Base-by-base conservation (phyloP, 2,329 filamentous ascomycete species). In the Aspergillus ruber region DNA sequence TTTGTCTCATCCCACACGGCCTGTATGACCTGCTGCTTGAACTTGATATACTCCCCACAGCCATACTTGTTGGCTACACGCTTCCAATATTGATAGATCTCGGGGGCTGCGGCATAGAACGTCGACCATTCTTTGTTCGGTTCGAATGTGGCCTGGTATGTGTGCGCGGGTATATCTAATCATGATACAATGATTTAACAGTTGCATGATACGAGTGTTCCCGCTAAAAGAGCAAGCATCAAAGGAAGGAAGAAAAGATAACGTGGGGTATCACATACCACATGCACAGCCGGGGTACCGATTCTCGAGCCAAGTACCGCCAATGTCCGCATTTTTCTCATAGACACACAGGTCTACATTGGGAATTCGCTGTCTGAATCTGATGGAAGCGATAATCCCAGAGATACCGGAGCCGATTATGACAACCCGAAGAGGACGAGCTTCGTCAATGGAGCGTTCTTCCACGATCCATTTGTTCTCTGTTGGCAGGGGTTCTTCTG, bases 111-210 rank as follows among this genome's bases (percentile, higher is more conserved):
- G 2, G 71, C 72, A 55, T 76, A 78, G 56, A 74, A 76, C 10
- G 71, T 68, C 5, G 67, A 69, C 74, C 73, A 77, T 64, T 74
- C 59, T 42, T 63, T 62, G 44, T 66, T 67, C 0, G 74, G 76
- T 49, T 74, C 74, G 64, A 75, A 79, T 6, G 69, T 71, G 50
- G 75, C 78, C 48, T 78, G 74, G 44, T 77, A 76, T 21, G 69
- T 71, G 42, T 75, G 72, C 4, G 64, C 64, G 0, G 73, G 74
- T 21, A 75, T 73, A 53, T 77, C 72, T 66, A 7, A 10, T 29
- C 12, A 39, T 10, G 9, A 15, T 12, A 40, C 12, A 46, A 15
- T 9, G 9, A 15, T 7, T 20, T 5, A 23, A 15, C 10, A n/a
- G n/a, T 13, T 10, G 36, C n/a, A 4, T 2, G 17, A 13, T 8